Evolutionary conservation across 352 stramenopile genomes (phyloP), one percentile per base, ranked within the genome.

Genomic region (Nothophytophthora sp.): DNA sequence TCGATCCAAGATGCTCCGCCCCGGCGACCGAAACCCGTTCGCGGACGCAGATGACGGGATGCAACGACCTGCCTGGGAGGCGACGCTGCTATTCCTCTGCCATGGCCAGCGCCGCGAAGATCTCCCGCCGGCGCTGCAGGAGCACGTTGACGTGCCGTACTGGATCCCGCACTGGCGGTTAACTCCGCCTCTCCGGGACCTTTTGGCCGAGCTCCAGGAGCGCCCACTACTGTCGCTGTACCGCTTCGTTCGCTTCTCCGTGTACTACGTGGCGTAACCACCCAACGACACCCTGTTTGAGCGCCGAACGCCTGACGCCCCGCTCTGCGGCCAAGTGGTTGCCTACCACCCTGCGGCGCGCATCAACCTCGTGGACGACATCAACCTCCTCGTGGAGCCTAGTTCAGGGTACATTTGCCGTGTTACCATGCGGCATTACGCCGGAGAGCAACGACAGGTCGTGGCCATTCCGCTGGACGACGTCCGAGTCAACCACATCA

Each of bases 141-240:
- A 56, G 7, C 30, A 56, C 30, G 19, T 43, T 3, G 30, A 50
- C 20, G 42, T 41, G 3, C 11, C 29, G 1, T 50, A 24, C 8
- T 41, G 42, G 30, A 50, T 50, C 22, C 42, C 30, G 19, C 30
- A 50, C 30, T 41, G 30, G 42, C 30, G 28, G 3, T 16, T 50
- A 9, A 41, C 42, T 8, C 18, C 5, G 29, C 29, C 42, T 4
- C n/a, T n/a, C 4, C 29, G 19, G 20, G 25, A 50, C 25, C 13
- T 50, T 4, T 12, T 19, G 10, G 15, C n/a, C 20, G 42, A 50
- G 30, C 19, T 41, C 5, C 4, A 30, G 42, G 12, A 40, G 12
- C 30, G 42, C 16, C 30, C 42, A 13, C 12, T 50, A 12, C 32
- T 57, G 1, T 39, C 24, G 0, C 2, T 50, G 2, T 50, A 25